Base-by-base conservation (phyloP, 108 stramenopile species). In the Ochromonas danica region DNA sequence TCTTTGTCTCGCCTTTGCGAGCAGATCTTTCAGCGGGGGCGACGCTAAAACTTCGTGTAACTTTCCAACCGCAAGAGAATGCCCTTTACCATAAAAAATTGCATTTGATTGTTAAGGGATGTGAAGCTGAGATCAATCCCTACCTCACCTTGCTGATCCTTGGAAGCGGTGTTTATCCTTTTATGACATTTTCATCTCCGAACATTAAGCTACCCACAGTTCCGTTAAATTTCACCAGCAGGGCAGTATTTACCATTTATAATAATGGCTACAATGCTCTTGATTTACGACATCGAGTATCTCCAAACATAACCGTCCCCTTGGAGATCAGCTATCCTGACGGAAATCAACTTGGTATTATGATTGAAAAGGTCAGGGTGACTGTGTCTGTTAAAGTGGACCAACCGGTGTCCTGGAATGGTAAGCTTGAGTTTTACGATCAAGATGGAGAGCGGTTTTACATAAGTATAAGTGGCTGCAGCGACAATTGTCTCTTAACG, bases 211-310 rank as follows among this genome's bases (percentile, higher is more conserved):
- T 90, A n/a, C 89, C 89, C 17, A 79, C 84, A 25, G 89, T 88
- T 36, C 89, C 89, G 39, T 80, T 88, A 28, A 79, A 78, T 43
- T 74, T 88, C 57, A 62, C 81, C 1, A 57, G 83, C 22, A 40
- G 80, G 0, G 86, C 83, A 17, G 0, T 39, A 10, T 87, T 89
- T 42, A 39, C 45, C 39, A 51, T 90, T 60, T 63, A 57, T 22
- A 88, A 88, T 74, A 61, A 81, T 41, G 89, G 89, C 14, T 90
- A 86, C 81, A 86, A 85, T 62, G 77, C 77, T 57, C 79, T 90
- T 36, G 79, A 86, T 30, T 67, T 90, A 0, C 40, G 61, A 0
- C 79, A 89, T 71, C 31, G 80, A 25, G n/a, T 90, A 27, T 86
- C 85, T 10, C 71, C 63, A 31, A 81, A 83, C 40, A 62, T 80